Base-by-base conservation (phyloP, 495 filamentous ascomycete species). In the Aspergillus cavernicola region DNA sequence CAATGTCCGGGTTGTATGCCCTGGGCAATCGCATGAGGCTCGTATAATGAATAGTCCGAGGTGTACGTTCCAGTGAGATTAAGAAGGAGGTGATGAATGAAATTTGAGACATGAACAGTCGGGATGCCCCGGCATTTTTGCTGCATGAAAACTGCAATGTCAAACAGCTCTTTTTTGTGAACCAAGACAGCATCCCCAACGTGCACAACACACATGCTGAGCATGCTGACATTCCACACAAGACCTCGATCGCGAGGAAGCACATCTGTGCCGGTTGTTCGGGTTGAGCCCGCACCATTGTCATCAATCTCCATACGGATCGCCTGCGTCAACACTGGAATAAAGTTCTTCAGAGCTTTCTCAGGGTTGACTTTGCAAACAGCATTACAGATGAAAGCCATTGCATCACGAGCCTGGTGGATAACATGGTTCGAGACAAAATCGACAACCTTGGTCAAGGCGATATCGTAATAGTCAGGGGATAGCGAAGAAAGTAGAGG, bases 151-250 rank as follows among this genome's bases (percentile, higher is more conserved):
- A 86, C 73, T 18, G 93, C 92, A 65, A 97, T 93, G 39, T 91
- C 88, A 54, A 95, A 88, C 1, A 99, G 80, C 50, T 96, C 87
- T 44, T 88, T 74, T 65, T 88, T 89, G 74, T 95, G 91, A 40
- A 87, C 84, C 44, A 99, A 75, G 20, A 97, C 87, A 44, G 89
- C 86, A 62, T 86, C 82, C 19, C 93, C 93, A 45, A 97, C 90
- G 57, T 99, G 93, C 35, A 99, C 93, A 11, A 96, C 89, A 54
- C 89, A 95, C 93, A 99, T 99, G 68, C 91, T 96, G 3, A 99
- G 82, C 76, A 97, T 89, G 68, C 90, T 96, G 60, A 99, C 83
- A 65, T 96, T 89, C 95, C 95, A 97, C 12, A 97, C 90, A 15
- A 99, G 74, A 11, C 87, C 93, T 20, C 95, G 79, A 66, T 99